phyloP scores from a whole-genome alignment of 2,329 filamentous ascomycete species.

The Tothia fuscella region DNA sequence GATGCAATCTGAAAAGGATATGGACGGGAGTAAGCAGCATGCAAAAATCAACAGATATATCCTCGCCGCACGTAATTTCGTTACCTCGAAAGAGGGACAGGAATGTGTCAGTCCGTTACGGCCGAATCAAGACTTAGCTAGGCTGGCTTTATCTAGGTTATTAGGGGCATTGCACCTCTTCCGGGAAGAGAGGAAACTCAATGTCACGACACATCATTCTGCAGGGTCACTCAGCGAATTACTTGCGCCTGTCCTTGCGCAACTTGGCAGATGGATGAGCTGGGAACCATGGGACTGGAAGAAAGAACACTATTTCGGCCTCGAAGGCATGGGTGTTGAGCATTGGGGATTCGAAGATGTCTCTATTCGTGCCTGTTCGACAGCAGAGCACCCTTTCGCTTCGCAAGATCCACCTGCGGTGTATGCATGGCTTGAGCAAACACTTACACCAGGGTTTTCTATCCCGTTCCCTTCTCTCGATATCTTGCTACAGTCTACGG shows the following conservation, averaged over 20 bases:
- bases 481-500: conserved; percentile 16
- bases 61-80: conserved; percentile 4
- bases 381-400: conserved; percentile 14
- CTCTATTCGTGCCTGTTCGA: conserved; percentile 3
- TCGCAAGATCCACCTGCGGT: conserved; percentile 43
- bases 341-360: conserved; percentile 44
- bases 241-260: conserved; percentile 64
- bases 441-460: conserved; percentile 20
- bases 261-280: conserved; percentile 70
- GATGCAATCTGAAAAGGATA: conserved; percentile 17
- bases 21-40: not conserved
- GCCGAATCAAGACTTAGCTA: not conserved
- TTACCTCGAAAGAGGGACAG: not conserved
- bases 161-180: conserved; percentile 69
- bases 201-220: conserved; percentile 35
- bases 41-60: conserved; percentile 2
- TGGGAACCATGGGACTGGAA: conserved; percentile 53
- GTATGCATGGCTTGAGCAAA: conserved; percentile 36
- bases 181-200: conserved; percentile 78
- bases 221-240: conserved; percentile 28
- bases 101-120: conserved; percentile 1
- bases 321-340: conserved; percentile 46
- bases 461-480: conserved; percentile 25
- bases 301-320: conserved; percentile 42
- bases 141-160: conserved; percentile 26